Evolutionary conservation across 768 basidiomycete genomes (phyloP).

Genomic region (Fistulinella prunicolor): DNA sequence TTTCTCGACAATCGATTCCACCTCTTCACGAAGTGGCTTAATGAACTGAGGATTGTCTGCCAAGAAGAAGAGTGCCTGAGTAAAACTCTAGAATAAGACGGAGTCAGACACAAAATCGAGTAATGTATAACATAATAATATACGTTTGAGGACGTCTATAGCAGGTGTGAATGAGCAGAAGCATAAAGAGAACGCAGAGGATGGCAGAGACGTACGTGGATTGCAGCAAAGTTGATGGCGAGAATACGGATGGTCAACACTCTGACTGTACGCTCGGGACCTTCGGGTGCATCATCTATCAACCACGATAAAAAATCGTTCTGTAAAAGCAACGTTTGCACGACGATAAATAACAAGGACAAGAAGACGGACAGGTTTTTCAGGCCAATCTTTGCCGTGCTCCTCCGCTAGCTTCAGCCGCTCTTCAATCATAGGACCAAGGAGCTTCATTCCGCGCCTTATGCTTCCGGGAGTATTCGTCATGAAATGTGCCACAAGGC

Average conservation of each 20-base stretch:
- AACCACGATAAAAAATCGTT: constrained; percentile 1
- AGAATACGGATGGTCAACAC: background rate
- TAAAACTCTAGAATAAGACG: constrained; percentile 24
- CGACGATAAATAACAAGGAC: background rate
- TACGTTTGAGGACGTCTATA: background rate
- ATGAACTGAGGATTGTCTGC: constrained; percentile 34
- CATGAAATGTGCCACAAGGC: background rate
- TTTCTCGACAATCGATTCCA: constrained; percentile 4
- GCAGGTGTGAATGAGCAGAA: background rate
- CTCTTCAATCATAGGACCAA: constrained; percentile 4
- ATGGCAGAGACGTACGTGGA: background rate
- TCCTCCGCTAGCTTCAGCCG: background rate
- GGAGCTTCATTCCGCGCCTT: background rate
- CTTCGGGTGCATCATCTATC: background rate
- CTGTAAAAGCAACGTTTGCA: background rate
- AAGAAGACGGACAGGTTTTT: background rate
- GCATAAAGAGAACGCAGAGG: background rate
- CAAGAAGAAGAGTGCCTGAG: constrained; percentile 35
- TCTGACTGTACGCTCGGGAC: background rate
- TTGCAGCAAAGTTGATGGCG: background rate
- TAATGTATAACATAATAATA: background rate
- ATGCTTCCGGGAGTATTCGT: background rate
- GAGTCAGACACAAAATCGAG: background rate
- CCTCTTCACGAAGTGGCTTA: background rate
- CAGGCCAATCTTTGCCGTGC: background rate